Base-by-base conservation (phyloP, 2,329 filamentous ascomycete species). In the Orbilia javanica region DNA sequence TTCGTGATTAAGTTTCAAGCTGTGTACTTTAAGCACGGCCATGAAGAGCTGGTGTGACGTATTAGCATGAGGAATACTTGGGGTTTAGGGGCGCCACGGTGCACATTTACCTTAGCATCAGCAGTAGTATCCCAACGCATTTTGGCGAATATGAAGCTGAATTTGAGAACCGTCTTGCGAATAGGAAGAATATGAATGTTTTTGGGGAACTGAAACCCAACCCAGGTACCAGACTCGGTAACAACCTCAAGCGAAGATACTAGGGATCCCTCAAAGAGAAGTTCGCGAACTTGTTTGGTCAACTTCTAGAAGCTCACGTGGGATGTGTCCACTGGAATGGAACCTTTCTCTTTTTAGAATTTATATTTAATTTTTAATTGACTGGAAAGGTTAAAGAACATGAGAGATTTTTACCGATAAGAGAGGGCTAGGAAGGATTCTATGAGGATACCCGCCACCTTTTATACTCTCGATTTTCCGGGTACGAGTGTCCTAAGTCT, bases 41-140 rank as follows among this genome's bases (percentile, higher is more conserved):
- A 80, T 79, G 50, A 82, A 82, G 65, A 82, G 80, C 81, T 82
- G 63, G 22, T 11, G 25, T 4, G 13, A 29, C 5, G 31, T 15
- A 42, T 69, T 22, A 66, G 73, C 15, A 52, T 20, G 10, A 42
- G 22, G 20, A 70, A 34, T 6, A 31, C 25, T 31, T 15, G 50
- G 11, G 27, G 27, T 29, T n/a, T 22, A 63, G 10, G 13, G n/a
- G 27, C 22, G 25, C n/a, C n/a, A 22, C n/a, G 10, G 15, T 42
- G 13, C 27, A 15, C 20, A 18, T 25, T 27, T 72, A 81, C 81
- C 79, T 79, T 80, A n/a, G 81, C 81, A 76, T 82, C 81, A 29
- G 81, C 81, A 52, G 80, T 79, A 34, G 79, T 80, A 69, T 82
- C 81, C 81, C 81, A 82, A 55, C 81, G 81, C 81, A 82, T 82